Percentiles rank a stretch among this genome's conserved stretches.
These are phyloP conservation scores for Ophiocordyceps sinensis DNA, from an alignment of 2,329 filamentous ascomycete genomes.

Conservation along the genomic window DNA sequence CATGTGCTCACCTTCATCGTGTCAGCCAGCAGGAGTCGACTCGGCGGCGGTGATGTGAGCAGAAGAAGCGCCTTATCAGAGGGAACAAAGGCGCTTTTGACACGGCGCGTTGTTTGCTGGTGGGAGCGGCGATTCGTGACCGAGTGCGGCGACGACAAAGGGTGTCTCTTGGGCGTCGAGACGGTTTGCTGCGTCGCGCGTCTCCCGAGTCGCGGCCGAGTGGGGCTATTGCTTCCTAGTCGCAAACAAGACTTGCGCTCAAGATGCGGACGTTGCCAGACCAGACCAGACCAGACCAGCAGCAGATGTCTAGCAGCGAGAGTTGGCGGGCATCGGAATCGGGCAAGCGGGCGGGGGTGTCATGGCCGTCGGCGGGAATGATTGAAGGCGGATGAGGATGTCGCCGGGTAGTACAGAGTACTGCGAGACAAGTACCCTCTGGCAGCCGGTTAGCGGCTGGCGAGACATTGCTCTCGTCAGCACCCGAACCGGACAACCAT, in stretches of 20 bases:
- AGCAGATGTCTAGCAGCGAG: conserved; percentile 9
- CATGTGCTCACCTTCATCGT: conserved; percentile 23
- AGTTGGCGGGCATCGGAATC: conserved; percentile 6
- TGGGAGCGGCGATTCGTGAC: no score
- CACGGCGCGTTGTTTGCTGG: no score
- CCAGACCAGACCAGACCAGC: no score
- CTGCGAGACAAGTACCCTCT: background rate
- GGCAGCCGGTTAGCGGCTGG: background rate
- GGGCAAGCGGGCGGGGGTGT: background rate
- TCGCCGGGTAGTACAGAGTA: no score
- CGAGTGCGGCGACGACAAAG: no score
- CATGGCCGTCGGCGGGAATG: conserved; percentile 2
- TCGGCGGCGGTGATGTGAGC: background rate
- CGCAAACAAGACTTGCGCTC: background rate
- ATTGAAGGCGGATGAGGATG: background rate
- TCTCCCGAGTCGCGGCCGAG: no score
- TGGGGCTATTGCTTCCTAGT: background rate
- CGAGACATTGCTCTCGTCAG: background rate
- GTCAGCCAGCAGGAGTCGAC: conserved; percentile 2
- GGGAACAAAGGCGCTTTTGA: background rate
- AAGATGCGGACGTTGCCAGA: conserved; percentile 10
- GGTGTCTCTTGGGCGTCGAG: no score
- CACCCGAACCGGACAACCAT: background rate
- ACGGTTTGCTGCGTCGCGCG: no score
- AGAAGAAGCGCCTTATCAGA: background rate